Percentiles rank a stretch among this genome's conserved stretches.
Conservation (phyloP, 2,329 filamentous ascomycete genomes). For the Cercospora sp. region DNA sequence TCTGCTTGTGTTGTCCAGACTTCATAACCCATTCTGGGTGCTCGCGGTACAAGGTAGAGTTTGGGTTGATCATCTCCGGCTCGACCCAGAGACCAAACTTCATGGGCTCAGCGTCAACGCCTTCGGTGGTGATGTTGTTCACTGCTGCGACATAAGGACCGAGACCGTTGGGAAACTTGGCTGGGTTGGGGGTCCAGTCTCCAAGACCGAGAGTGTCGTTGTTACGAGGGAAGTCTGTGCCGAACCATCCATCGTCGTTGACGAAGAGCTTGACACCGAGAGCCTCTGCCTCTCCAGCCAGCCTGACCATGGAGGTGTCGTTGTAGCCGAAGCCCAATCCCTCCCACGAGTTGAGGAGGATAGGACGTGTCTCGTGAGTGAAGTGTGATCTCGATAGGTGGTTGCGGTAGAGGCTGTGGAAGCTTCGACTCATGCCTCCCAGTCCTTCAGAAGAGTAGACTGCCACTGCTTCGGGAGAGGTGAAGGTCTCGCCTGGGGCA, state of each 20-base stretch:
- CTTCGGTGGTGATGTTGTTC: conserved; percentile 48
- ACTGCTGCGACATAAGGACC: conserved; percentile 54
- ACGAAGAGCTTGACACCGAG: conserved; percentile 65
- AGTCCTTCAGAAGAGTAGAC: conserved; percentile 61
- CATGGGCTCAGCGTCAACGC: conserved; percentile 52
- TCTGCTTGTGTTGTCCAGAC: conserved; percentile 58
- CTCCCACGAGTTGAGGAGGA: conserved; percentile 67
- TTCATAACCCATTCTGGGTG: conserved; percentile 66
- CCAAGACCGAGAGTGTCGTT: conserved; percentile 61
- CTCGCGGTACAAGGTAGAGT: conserved; percentile 60
- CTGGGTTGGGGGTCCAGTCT: conserved; percentile 62
- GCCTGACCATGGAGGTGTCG: conserved; percentile 54
- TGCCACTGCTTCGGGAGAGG: conserved; percentile 62
- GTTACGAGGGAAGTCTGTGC: conserved; percentile 59
- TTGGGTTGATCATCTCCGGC: conserved; percentile 66
- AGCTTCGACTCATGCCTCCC: conserved; percentile 62
- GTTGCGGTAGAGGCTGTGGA: conserved; percentile 62
- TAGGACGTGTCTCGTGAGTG: conserved; percentile 54
- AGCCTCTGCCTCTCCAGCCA: conserved; percentile 58
- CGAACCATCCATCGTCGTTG: conserved; percentile 68
- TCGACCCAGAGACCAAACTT: conserved; percentile 68
- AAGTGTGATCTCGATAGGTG: conserved; percentile 61
- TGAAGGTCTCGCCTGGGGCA: conserved; percentile 56
- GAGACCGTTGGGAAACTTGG: conserved; percentile 60
- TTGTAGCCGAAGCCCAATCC: conserved; percentile 62